Conservation (phyloP, 805 yeast species). For the Suhomyces emberorum region DNA sequence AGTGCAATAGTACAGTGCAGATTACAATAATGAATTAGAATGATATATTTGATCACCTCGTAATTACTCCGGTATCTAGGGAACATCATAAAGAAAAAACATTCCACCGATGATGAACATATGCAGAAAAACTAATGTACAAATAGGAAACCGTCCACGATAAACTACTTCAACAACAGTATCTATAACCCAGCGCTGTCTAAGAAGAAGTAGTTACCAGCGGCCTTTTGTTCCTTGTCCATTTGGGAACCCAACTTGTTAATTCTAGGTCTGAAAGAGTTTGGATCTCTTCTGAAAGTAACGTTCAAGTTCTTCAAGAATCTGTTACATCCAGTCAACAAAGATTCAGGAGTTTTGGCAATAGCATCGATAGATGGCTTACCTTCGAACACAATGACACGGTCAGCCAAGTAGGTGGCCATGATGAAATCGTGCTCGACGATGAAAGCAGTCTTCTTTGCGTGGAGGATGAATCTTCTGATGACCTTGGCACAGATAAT, state of each 20-base stretch:
- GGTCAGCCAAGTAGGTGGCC: slow-evolving; percentile 99
- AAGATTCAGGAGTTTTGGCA: slow-evolving; percentile 88
- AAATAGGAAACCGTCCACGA: neutral
- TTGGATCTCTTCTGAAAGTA: slow-evolving; percentile 99
- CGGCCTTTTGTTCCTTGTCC: slow-evolving; percentile 94
- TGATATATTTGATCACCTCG: too few relatives aligned
- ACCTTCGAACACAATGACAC: slow-evolving; percentile 98
- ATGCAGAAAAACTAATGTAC: slow-evolving; percentile 12
- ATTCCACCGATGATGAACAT: slow-evolving; percentile 3
- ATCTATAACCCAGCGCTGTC: slow-evolving; percentile 50
- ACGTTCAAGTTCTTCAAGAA: slow-evolving; percentile 96
- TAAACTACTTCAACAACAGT: slow-evolving; percentile 3
- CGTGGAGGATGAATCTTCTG: slow-evolving; percentile 91
- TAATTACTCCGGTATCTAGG: too few relatives aligned
- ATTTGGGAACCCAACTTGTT: slow-evolving; percentile 96
- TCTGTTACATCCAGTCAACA: slow-evolving; percentile 94
- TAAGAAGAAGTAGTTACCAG: slow-evolving; percentile 95
- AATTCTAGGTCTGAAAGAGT: slow-evolving; percentile 96
- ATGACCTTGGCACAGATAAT: slow-evolving; percentile 97
- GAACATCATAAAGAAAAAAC: slow-evolving; percentile 11
- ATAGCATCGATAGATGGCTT: slow-evolving; percentile 78
- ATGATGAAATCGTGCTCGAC: slow-evolving; percentile 99
- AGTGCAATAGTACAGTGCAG: too few relatives aligned
- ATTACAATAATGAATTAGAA: too few relatives aligned
- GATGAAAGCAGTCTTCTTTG: slow-evolving; percentile 97